A percentile compares a stretch with the other conserved stretches of the same genome.
phyloP scores from a whole-genome alignment of 495 filamentous ascomycete genomes.

The Xylaria scruposa region DNA sequence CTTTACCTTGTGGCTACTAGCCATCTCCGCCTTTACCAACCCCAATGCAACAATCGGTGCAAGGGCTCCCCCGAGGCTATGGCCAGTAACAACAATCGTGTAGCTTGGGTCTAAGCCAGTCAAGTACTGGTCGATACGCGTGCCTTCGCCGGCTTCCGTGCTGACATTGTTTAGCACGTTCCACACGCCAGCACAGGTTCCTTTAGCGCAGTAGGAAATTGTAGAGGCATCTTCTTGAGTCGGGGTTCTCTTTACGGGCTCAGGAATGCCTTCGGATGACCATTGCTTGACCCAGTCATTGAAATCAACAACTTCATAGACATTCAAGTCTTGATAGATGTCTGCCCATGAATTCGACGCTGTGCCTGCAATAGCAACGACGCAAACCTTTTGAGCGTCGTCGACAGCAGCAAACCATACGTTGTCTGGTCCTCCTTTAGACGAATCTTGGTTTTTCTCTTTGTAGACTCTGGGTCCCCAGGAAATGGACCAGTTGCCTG shows the following conservation, averaged over 20 bases:
- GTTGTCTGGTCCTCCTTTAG: conserved; percentile 8
- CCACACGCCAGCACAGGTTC: conserved; percentile 13
- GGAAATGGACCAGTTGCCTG: background rate
- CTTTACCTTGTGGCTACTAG: background rate
- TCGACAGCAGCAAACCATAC: conserved; percentile 19
- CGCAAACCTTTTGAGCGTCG: background rate
- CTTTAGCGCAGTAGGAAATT: background rate
- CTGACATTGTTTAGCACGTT: conserved; percentile 10
- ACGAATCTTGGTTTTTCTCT: background rate
- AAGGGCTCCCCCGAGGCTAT: conserved; percentile 19
- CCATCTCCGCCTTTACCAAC: background rate
- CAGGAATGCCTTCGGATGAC: conserved; percentile 3
- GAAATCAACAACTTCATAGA: conserved; percentile 6
- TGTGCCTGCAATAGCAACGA: conserved; percentile 20
- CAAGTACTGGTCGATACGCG: conserved; percentile 15
- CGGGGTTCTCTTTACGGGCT: background rate
- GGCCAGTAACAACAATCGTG: conserved; percentile 13
- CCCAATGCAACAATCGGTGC: conserved; percentile 2
- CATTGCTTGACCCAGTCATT: conserved; percentile 7
- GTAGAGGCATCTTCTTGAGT: background rate
- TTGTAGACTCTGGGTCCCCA: conserved; percentile 14
- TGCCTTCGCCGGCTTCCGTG: conserved; percentile 2
- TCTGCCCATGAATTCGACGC: background rate
- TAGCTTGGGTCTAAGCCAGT: background rate
- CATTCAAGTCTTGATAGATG: background rate